phyloP scores from a whole-genome alignment of 2,329 filamentous ascomycete genomes.

The Colletotrichum caudatum region DNA sequence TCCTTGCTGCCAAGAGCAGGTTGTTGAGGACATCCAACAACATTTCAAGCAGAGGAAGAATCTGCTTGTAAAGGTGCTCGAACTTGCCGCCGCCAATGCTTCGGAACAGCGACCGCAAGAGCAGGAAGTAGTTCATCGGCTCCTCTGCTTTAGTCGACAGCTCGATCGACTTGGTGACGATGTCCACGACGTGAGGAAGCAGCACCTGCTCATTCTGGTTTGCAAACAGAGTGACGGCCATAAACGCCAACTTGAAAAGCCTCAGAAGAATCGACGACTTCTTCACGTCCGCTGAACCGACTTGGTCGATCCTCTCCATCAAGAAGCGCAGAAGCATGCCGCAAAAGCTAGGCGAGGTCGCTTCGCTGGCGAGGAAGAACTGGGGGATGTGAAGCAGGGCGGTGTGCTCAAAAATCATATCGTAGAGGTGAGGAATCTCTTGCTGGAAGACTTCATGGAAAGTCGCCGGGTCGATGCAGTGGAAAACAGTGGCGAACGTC shows the following conservation, averaged over 20 bases:
- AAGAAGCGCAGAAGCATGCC: conserved; percentile 98
- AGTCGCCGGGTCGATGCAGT: conserved; percentile 96
- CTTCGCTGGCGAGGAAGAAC: conserved; percentile 98
- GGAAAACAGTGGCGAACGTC: conserved; percentile 97
- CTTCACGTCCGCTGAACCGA: conserved; percentile 90
- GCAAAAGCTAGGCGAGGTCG: conserved; percentile 96
- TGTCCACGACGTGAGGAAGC: conserved; percentile 94
- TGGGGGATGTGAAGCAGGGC: conserved; percentile 95
- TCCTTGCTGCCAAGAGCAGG: conserved; percentile 87
- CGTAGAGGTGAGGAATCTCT: conserved; percentile 95
- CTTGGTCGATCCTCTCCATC: conserved; percentile 96
- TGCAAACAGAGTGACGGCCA: conserved; percentile 98
- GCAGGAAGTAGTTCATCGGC: conserved; percentile 98
- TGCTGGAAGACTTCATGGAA: conserved; percentile 99
- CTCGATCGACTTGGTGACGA: conserved; percentile 97
- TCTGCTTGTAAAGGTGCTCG: conserved; percentile 98
- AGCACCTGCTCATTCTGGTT: conserved; percentile 95
- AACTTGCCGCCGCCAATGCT: conserved; percentile 98
- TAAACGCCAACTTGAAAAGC: conserved; percentile 98
- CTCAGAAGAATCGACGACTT: conserved; percentile 93
- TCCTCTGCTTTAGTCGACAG: conserved; percentile 95
- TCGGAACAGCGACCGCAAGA: conserved; percentile 90
- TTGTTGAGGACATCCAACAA: conserved; percentile 97
- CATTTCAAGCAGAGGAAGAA: conserved; percentile 96
- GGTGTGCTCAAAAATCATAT: conserved; percentile 98